Conservation (phyloP, 2,329 filamentous ascomycete genomes). For the Scolecobasidium constrictum region DNA sequence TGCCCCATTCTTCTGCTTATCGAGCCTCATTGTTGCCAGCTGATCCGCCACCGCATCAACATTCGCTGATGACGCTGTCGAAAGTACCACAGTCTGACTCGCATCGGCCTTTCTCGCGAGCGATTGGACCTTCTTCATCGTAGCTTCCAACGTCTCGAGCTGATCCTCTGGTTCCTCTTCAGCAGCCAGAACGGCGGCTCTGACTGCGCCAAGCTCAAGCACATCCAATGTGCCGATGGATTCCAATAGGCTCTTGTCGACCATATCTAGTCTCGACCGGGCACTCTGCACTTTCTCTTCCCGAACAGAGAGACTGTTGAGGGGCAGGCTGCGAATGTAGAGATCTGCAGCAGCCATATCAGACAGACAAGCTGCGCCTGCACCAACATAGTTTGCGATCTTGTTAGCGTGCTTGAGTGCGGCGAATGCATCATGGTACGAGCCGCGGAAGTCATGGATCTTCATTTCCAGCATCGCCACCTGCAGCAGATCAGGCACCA, state of each 20-base stretch:
- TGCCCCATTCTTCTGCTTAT: neutral
- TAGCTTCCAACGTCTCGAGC: neutral
- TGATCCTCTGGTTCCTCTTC: neutral
- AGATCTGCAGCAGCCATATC: neutral
- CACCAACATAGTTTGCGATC: neutral
- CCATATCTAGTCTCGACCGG: neutral
- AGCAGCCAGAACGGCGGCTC: neutral
- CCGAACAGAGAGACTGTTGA: neutral
- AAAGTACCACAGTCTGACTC: too few relatives aligned
- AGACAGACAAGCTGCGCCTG: neutral
- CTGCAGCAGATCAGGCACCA: neutral
- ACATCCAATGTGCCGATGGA: neutral
- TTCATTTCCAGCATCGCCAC: neutral
- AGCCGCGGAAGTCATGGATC: neutral
- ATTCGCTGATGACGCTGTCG: too few relatives aligned
- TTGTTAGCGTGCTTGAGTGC: neutral
- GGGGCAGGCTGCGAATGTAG: neutral
- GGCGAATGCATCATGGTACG: neutral
- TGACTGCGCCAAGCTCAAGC: neutral
- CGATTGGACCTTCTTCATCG: conserved; percentile 32
- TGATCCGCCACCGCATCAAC: conserved; percentile 5
- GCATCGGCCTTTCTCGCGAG: too few relatives aligned
- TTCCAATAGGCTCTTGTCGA: neutral
- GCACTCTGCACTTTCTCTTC: neutral
- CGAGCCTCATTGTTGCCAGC: conserved; percentile 3